Conservation (phyloP, 495 filamentous ascomycete species). For the Elaphomyces granulatus region DNA sequence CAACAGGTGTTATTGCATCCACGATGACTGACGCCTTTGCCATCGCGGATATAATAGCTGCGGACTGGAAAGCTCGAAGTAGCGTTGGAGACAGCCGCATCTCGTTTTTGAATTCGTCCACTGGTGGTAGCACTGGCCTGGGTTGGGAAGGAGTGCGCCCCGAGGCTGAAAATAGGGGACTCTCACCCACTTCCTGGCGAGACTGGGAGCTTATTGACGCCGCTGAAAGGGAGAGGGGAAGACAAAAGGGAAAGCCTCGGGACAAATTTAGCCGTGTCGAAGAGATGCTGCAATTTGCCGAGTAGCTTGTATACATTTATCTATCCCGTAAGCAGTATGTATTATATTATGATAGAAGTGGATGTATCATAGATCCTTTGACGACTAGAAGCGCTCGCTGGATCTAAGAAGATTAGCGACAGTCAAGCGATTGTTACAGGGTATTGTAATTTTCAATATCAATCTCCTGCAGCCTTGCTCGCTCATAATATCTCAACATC, state of each 20-base stretch:
- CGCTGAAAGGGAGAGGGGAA: conserved; percentile 55
- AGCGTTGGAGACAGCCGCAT: conserved; percentile 11
- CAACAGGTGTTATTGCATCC: conserved; percentile 87
- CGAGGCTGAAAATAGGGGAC: conserved; percentile 36
- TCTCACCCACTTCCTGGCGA: conserved; percentile 48
- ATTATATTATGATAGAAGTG: too few species aligned
- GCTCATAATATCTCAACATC: too few species aligned
- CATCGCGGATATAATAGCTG: conserved; percentile 65
- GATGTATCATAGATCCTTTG: too few species aligned
- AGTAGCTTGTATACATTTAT: too few species aligned
- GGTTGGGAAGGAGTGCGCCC: conserved; percentile 66
- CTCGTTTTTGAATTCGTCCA: conserved; percentile 34
- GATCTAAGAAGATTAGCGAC: too few species aligned
- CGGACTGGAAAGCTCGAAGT: conserved; percentile 43
- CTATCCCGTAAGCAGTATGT: too few species aligned
- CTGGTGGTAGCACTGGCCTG: conserved; percentile 27
- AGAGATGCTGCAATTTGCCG: conserved; percentile 64
- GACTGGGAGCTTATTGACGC: conserved; percentile 81
- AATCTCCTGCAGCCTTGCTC: too few species aligned
- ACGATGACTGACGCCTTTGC: conserved; percentile 93
- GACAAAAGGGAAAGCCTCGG: conserved; percentile 54
- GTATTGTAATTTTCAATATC: too few species aligned
- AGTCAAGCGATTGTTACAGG: too few species aligned
- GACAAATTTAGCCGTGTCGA: conserved; percentile 66
- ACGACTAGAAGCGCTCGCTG: too few species aligned